Evolutionary conservation across 306 rosid species (phyloP).

Genomic region (Casuarina equisetifolia): DNA sequence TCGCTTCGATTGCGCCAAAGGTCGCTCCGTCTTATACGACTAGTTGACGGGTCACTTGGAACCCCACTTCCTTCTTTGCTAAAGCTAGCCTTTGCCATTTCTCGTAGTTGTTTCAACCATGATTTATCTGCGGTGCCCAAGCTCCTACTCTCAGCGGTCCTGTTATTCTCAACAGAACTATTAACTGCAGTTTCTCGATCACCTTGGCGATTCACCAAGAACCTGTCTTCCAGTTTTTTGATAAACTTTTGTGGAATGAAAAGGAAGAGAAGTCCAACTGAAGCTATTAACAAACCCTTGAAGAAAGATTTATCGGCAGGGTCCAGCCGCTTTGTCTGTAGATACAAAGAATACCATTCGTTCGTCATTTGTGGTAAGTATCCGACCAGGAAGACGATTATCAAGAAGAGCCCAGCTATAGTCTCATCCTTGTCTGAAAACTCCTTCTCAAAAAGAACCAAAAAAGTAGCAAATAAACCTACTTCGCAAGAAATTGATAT

Average conservation of each 20-base stretch:
- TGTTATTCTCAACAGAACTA: slow-evolving; percentile 26
- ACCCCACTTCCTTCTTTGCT: slow-evolving; percentile 54
- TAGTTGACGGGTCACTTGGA: slow-evolving; percentile 69
- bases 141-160: slow-evolving; percentile 42
- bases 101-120: slow-evolving; percentile 67
- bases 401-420: slow-evolving; percentile 56
- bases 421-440: slow-evolving; percentile 42
- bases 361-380: slow-evolving; percentile 55
- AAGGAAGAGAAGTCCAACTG: slow-evolving; percentile 53
- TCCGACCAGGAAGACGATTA: slow-evolving; percentile 59
- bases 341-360: slow-evolving; percentile 78
- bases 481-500: slow-evolving; percentile 62
- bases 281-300: slow-evolving; percentile 59
- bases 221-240: slow-evolving; percentile 51
- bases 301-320: slow-evolving; percentile 52
- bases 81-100: slow-evolving; percentile 69
- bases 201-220: slow-evolving; percentile 36
- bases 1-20: slow-evolving; percentile 63
- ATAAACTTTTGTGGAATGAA: slow-evolving; percentile 57
- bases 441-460: slow-evolving; percentile 46
- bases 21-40: slow-evolving; percentile 56
- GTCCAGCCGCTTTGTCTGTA: slow-evolving; percentile 61
- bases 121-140: slow-evolving; percentile 58
- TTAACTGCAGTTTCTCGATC: slow-evolving; percentile 29
- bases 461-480: slow-evolving; percentile 48